Evolutionary conservation across 2,329 filamentous ascomycete genomes (phyloP).

Genomic region (Cryphonectria carpinicola): DNA sequence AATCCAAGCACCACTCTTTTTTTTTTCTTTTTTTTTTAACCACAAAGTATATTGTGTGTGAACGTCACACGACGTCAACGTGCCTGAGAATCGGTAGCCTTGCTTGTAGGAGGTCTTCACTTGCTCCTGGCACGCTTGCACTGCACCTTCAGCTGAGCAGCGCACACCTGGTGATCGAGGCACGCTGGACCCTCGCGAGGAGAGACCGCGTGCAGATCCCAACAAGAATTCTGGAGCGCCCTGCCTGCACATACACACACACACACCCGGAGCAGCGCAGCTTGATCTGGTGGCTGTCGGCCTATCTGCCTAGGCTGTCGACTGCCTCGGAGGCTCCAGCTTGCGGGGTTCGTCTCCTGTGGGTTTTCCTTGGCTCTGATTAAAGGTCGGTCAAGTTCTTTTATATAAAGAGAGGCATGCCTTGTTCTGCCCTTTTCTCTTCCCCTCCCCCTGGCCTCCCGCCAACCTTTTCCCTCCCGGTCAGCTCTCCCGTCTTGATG

Average conservation of each 20-base stretch:
- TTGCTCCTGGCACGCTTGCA: constrained; percentile 1
- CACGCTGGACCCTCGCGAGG: constrained; percentile 14
- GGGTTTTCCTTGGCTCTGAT: neutral
- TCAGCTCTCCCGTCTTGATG: neutral
- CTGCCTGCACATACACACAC: constrained; percentile 6
- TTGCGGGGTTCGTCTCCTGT: constrained; percentile 19
- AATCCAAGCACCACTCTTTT: constrained; percentile 1
- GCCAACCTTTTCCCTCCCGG: constrained; percentile 6
- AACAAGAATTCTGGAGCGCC: constrained; percentile 25
- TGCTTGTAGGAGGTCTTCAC: neutral
- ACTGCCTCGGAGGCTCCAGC: constrained; percentile 19
- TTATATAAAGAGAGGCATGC: constrained; percentile 1
- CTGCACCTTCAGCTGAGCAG: neutral
- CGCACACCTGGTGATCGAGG: constrained; percentile 11
- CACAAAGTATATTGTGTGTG: neutral
- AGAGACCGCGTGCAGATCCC: constrained; percentile 24
- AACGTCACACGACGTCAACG: constrained; percentile 19
- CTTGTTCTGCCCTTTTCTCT: neutral
- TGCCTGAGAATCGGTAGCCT: neutral
- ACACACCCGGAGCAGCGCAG: constrained; percentile 11
- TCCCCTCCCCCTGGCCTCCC: neutral
- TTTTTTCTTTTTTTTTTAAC: too few relatives aligned
- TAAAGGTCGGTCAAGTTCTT: constrained; percentile 16
- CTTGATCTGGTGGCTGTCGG: constrained; percentile 18
- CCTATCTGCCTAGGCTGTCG: constrained; percentile 13